Evolutionary conservation across 352 stramenopile species (phyloP).

Genomic region (Globisporangium yorkense): DNA sequence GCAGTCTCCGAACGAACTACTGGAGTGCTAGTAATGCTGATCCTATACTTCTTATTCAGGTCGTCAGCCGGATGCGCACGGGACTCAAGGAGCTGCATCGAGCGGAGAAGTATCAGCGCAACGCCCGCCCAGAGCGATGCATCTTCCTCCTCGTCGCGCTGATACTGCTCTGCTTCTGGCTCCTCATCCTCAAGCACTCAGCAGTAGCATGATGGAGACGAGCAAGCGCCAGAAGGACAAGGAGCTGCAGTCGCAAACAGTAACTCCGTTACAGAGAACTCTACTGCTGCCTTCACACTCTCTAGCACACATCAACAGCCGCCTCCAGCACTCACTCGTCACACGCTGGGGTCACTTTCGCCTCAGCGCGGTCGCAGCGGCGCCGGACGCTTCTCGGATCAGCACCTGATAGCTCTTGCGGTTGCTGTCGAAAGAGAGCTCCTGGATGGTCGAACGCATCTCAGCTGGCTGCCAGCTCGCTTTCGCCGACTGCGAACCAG

Average conservation of each 20-base stretch:
- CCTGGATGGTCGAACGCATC: slow-evolving; percentile 7
- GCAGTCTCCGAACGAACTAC: neutral
- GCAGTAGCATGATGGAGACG: slow-evolving; percentile 12
- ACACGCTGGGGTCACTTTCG: neutral
- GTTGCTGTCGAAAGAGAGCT: slow-evolving; percentile 5
- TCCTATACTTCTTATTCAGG: slow-evolving; percentile 18
- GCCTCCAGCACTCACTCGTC: neutral
- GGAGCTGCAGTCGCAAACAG: neutral
- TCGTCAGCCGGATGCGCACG: slow-evolving; percentile 48
- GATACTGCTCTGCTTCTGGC: slow-evolving; percentile 63
- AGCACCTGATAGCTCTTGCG: slow-evolving; percentile 9
- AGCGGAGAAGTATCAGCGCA: slow-evolving; percentile 60
- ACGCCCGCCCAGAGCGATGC: slow-evolving; percentile 61
- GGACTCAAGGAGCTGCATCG: slow-evolving; percentile 52
- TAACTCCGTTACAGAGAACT: neutral
- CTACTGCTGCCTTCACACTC: neutral
- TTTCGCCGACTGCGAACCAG: neutral
- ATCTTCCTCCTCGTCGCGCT: slow-evolving; percentile 56
- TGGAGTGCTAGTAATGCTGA: neutral
- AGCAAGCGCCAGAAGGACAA: neutral
- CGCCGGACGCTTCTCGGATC: slow-evolving; percentile 8
- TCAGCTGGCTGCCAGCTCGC: neutral
- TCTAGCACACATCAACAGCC: neutral
- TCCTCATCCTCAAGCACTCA: slow-evolving; percentile 65
- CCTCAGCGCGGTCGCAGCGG: neutral